These are phyloP conservation scores for Lojkania enalia DNA, from an alignment of 2,329 filamentous ascomycete species.

Conservation along the genomic window DNA sequence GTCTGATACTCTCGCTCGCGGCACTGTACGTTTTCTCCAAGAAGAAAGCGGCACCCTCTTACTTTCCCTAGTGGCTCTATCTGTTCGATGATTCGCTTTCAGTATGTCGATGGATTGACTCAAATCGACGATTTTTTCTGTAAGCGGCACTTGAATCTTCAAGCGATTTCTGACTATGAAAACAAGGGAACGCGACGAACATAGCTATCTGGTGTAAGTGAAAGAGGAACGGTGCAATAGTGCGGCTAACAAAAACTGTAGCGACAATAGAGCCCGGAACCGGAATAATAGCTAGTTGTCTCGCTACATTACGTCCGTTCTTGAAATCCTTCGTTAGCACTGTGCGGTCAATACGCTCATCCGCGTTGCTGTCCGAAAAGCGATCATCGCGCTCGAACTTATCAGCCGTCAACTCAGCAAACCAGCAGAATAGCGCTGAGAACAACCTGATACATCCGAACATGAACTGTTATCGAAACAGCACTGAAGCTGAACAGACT, in stretches of 20 bases:
- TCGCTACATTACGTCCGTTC: slow-evolving; percentile 56
- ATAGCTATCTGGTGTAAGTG: slow-evolving; percentile 49
- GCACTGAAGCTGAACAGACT: no score
- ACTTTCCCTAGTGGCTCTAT: slow-evolving; percentile 53
- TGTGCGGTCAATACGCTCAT: slow-evolving; percentile 17
- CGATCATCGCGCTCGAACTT: neutral
- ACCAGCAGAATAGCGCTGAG: neutral
- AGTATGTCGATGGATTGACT: slow-evolving; percentile 48
- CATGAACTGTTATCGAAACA: no score
- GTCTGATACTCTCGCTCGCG: slow-evolving; percentile 56
- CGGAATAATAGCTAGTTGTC: slow-evolving; percentile 53
- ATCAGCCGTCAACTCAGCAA: neutral
- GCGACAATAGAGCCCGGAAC: slow-evolving; percentile 40
- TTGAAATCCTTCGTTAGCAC: slow-evolving; percentile 30
- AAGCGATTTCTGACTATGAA: slow-evolving; percentile 1
- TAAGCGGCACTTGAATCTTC: slow-evolving; percentile 18
- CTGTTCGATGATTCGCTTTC: slow-evolving; percentile 57
- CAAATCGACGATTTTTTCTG: slow-evolving; percentile 51
- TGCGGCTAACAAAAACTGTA: no score
- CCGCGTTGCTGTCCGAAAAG: no score
- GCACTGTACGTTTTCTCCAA: slow-evolving; percentile 27
- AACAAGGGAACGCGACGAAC: slow-evolving; percentile 48
- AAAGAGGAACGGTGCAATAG: no score
- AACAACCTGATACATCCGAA: neutral
- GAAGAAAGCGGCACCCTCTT: slow-evolving; percentile 9